A percentile compares a stretch with the other conserved stretches of the same genome.
phyloP scores from a whole-genome alignment of 139 green algal genomes.

The Desmodesmus armatus region DNA sequence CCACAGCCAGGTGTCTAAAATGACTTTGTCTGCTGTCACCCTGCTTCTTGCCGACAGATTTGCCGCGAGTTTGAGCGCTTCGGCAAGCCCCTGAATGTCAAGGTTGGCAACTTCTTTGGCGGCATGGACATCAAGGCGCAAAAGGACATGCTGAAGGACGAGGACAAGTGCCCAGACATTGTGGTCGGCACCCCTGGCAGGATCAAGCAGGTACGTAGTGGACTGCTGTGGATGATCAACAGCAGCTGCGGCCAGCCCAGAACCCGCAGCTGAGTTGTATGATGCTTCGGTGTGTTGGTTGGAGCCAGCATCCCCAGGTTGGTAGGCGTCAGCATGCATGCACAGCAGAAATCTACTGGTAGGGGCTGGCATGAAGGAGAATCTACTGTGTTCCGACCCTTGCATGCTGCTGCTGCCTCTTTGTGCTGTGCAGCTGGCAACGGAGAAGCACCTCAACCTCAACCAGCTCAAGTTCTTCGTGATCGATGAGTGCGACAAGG shows the following conservation, averaged over 20 bases:
- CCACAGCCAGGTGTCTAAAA: too few species aligned
- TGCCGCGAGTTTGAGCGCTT: constrained; percentile 98
- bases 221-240: neutral
- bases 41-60: constrained; percentile 80
- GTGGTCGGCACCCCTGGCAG: constrained; percentile 97
- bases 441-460: constrained; percentile 87
- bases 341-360: too few species aligned
- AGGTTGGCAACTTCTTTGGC: constrained; percentile 96
- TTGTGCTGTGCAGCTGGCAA: constrained; percentile 74
- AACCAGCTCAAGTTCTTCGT: constrained; percentile 95
- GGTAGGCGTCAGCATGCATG: neutral
- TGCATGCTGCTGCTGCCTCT: neutral
- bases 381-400: too few species aligned
- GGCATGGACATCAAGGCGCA: constrained; percentile 87
- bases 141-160: constrained; percentile 86
- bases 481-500: constrained; percentile 99
- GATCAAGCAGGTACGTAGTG: constrained; percentile 85
- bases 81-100: constrained; percentile 87
- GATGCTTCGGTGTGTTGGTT: too few species aligned
- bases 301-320: too few species aligned
- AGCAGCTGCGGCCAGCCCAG: neutral
- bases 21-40: too few species aligned
- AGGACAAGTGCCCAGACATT: constrained; percentile 86
- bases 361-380: too few species aligned
- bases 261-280: neutral